A percentile compares a stretch with the other conserved stretches of the same genome.
Evolutionary conservation across 2,329 filamentous ascomycete genomes (phyloP).

Genomic region (Bisporella sp.): DNA sequence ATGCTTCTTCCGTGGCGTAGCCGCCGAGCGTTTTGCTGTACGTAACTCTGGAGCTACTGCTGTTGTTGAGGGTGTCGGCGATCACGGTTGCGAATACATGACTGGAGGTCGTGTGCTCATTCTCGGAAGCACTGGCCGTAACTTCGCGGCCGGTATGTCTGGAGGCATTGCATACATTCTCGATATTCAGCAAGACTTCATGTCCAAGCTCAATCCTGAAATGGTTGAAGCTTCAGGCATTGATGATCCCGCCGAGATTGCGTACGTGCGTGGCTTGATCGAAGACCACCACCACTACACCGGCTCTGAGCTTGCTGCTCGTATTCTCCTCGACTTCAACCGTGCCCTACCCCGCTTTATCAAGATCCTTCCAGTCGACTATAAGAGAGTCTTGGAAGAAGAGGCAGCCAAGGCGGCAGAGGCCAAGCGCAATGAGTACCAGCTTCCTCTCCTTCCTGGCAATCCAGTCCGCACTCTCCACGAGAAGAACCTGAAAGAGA

Average conservation of each 20-base stretch:
- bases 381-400: constrained; percentile 86
- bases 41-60: constrained; percentile 93
- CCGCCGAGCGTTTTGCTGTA: constrained; percentile 92
- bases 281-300: constrained; percentile 99
- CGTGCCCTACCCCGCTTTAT: constrained; percentile 84
- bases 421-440: constrained; percentile 77
- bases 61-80: constrained; percentile 93
- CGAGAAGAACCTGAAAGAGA: constrained; percentile 48
- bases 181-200: constrained; percentile 83
- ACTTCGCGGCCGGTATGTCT: constrained; percentile 98
- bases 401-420: constrained; percentile 80
- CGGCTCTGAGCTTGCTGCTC: constrained; percentile 87
- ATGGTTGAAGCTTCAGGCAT: constrained; percentile 89
- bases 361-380: constrained; percentile 90
- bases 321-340: constrained; percentile 92
- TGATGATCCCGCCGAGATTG: constrained; percentile 81
- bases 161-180: constrained; percentile 94
- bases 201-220: constrained; percentile 90
- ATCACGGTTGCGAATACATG: constrained; percentile 99
- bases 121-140: constrained; percentile 83
- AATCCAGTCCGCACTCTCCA: constrained; percentile 47
- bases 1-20: constrained; percentile 95
- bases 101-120: constrained; percentile 87
- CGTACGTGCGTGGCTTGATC: constrained; percentile 82
- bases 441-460: constrained; percentile 69